These are phyloP conservation scores for Aureobasidium sp. DNA, from an alignment of 2,329 filamentous ascomycete genomes.

Conservation along the genomic window DNA sequence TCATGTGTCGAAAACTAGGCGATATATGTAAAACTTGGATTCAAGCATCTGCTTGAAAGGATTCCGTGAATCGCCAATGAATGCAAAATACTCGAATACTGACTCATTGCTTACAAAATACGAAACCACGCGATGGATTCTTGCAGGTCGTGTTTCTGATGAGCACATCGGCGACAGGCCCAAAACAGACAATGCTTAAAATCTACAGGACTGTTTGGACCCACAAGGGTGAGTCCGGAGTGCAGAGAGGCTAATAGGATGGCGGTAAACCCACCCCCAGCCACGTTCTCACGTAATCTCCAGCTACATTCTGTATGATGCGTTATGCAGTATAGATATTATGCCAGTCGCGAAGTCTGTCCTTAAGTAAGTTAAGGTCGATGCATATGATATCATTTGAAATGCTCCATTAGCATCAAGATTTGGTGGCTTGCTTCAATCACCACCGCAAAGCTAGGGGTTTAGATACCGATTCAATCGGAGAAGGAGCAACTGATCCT, in stretches of 20 bases:
- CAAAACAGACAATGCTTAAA: not conserved
- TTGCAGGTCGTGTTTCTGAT: not conserved
- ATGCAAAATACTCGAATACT: not conserved
- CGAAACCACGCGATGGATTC: not conserved
- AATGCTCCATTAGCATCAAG: not conserved
- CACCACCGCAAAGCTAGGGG: not conserved
- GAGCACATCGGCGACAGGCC: not conserved
- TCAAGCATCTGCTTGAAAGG: not conserved
- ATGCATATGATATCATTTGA: not conserved
- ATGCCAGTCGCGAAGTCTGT: not conserved
- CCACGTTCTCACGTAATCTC: not conserved
- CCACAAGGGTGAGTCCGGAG: not conserved
- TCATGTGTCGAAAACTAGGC: not conserved
- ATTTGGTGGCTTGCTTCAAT: not conserved
- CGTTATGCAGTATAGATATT: not conserved
- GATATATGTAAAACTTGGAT: not conserved
- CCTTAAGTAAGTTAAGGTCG: not conserved
- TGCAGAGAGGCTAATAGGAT: not conserved
- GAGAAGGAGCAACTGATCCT: slow-evolving; percentile 11
- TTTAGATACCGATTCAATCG: not conserved
- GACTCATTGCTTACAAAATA: not conserved
- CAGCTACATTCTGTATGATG: not conserved
- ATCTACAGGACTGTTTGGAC: not conserved
- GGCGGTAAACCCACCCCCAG: not conserved
- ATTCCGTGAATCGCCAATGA: not conserved